phyloP scores from a whole-genome alignment of 345 rosid species.

The Pseudoturritis turrita region DNA sequence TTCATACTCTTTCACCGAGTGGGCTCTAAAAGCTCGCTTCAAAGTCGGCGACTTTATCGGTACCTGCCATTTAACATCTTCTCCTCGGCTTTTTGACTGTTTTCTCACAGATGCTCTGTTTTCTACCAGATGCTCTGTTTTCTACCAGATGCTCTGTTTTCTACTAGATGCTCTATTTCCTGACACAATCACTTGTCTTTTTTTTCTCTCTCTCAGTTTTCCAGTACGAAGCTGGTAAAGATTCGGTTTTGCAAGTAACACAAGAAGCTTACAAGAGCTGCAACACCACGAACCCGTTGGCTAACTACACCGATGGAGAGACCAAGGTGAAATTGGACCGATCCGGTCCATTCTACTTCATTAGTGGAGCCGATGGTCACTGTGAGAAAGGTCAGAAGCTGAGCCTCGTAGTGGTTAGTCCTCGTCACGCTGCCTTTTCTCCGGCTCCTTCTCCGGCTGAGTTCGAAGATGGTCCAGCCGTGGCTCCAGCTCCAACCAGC shows the following conservation, averaged over 20 bases:
- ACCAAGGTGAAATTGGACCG: slow-evolving; percentile 57
- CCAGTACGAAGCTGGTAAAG: slow-evolving; percentile 19
- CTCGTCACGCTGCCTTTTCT: slow-evolving; percentile 35
- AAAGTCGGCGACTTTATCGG: slow-evolving; percentile 62
- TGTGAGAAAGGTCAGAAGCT: slow-evolving; percentile 82
- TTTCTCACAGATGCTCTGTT: too few relatives aligned
- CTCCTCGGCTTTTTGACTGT: too few relatives aligned
- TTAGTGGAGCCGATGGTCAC: slow-evolving; percentile 69
- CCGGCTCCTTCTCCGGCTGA: slow-evolving; percentile 77
- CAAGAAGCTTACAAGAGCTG: slow-evolving; percentile 57
- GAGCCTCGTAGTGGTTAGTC: slow-evolving; percentile 52
- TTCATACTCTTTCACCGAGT: slow-evolving; percentile 46
- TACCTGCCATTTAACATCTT: slow-evolving; percentile 5
- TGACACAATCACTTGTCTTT: neutral
- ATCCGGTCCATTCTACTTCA: slow-evolving; percentile 69
- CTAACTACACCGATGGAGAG: slow-evolving; percentile 59
- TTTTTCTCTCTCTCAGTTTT: slow-evolving; percentile 15
- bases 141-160: neutral
- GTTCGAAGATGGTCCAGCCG: slow-evolving; percentile 46
- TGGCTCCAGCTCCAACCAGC: slow-evolving; percentile 40
- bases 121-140: neutral
- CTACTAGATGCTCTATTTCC: slow-evolving; percentile 1
- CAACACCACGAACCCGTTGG: slow-evolving; percentile 51
- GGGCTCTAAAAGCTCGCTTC: slow-evolving; percentile 68
- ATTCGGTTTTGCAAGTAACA: slow-evolving; percentile 65